Conservation (phyloP, 2,329 filamentous ascomycete genomes). For the Ophiostoma fasciatum region DNA sequence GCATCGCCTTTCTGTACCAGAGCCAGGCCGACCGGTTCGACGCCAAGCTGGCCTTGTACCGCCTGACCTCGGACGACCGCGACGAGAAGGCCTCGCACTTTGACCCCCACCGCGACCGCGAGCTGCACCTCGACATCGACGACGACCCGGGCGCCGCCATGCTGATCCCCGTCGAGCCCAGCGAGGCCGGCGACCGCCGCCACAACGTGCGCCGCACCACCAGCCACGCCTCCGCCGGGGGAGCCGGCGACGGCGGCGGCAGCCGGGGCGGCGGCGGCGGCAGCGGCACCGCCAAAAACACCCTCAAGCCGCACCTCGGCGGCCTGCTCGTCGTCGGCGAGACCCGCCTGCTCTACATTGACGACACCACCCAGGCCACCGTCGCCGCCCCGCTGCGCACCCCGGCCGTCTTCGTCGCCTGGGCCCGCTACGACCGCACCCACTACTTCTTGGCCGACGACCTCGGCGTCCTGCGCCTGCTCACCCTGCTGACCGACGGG, state of each 20-base stretch:
- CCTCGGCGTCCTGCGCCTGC: conserved; percentile 71
- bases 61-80: conserved; percentile 42
- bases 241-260: conserved; percentile 41
- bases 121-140: conserved; percentile 35
- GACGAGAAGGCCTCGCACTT: conserved; percentile 39
- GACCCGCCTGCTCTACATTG: conserved; percentile 72
- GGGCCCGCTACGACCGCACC: conserved; percentile 69
- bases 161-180: conserved; percentile 45
- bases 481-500: conserved; percentile 57
- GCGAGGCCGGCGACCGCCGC: conserved; percentile 41
- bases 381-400: conserved; percentile 53
- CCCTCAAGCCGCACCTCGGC: conserved; percentile 43
- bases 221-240: conserved; percentile 30
- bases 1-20: conserved; percentile 44
- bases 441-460: conserved; percentile 85
- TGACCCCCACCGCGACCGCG: conserved; percentile 38
- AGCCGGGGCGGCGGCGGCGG: conserved; percentile 45
- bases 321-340: conserved; percentile 65
- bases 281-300: conserved; percentile 31
- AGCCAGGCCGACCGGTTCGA: conserved; percentile 35
- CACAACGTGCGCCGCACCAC: conserved; percentile 41
- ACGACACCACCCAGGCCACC: conserved; percentile 55
- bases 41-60: conserved; percentile 42
- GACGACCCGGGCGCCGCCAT: conserved; percentile 41
- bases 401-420: conserved; percentile 78